Percentiles rank a stretch among this genome's conserved stretches.
These are phyloP conservation scores for Botrytis deweyae DNA, from an alignment of 2,329 filamentous ascomycete genomes.

Conservation along the genomic window DNA sequence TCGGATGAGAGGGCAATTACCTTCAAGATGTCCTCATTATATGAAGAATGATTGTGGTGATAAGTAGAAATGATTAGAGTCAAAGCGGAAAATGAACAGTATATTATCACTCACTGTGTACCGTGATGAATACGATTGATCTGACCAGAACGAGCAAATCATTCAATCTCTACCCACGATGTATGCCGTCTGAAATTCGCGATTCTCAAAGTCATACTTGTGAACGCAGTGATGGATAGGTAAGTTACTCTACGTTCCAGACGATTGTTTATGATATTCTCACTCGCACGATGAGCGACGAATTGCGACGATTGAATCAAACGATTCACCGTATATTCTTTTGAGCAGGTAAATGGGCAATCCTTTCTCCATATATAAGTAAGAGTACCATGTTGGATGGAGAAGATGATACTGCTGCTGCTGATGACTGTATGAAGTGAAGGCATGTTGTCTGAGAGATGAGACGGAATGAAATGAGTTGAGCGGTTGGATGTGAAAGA, in stretches of 20 bases:
- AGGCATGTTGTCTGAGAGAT: not conserved
- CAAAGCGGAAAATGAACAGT: not conserved
- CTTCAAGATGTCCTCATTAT: not conserved
- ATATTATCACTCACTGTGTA: not conserved
- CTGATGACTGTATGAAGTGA: not conserved
- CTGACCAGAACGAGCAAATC: not conserved
- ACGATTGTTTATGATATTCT: not conserved
- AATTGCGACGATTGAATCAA: not conserved
- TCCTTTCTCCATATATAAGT: not conserved
- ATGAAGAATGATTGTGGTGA: not conserved
- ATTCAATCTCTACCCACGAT: not conserved
- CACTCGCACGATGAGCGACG: not conserved
- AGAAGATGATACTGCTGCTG: not conserved
- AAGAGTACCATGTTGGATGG: not conserved
- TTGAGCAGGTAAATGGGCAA: too few species aligned
- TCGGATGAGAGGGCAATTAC: not conserved
- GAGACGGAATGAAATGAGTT: not conserved
- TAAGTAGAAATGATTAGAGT: not conserved
- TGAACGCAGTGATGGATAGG: not conserved
- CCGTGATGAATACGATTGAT: not conserved
- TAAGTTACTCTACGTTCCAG: not conserved
- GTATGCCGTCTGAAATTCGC: not conserved
- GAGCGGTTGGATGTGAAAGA: not conserved
- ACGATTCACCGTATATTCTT: not conserved
- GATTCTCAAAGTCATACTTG: not conserved